Evolutionary conservation across 2,329 filamentous ascomycete species (phyloP).

Genomic region (Harringtonia aguacate): DNA sequence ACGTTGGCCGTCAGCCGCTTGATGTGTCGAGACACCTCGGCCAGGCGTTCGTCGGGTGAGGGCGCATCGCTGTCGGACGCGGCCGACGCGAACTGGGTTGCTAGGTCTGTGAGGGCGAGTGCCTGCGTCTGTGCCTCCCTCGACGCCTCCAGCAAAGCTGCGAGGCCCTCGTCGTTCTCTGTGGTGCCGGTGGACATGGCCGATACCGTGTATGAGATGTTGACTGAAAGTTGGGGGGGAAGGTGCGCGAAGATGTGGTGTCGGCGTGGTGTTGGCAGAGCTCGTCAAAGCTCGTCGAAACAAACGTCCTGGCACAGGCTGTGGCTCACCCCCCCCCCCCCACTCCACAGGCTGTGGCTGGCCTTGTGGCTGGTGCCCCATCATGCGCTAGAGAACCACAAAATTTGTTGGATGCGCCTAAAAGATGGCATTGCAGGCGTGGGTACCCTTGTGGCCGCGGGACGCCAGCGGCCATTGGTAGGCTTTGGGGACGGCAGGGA

Average conservation of each 20-base stretch:
- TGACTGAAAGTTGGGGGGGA: not conserved
- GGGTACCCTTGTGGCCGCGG: no score
- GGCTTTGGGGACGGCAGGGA: no score
- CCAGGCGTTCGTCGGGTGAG: slow-evolving; percentile 27
- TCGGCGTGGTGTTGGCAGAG: no score
- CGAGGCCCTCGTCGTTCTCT: slow-evolving; percentile 55
- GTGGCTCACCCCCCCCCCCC: no score
- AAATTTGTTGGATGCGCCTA: no score
- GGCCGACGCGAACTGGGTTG: slow-evolving; percentile 20
- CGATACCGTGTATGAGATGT: not conserved
- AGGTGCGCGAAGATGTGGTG: no score
- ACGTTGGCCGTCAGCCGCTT: slow-evolving; percentile 72
- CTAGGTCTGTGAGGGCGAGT: slow-evolving; percentile 48
- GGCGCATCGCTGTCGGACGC: slow-evolving; percentile 16
- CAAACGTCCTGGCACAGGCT: no score
- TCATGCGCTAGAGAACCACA: no score
- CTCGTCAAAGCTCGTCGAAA: no score
- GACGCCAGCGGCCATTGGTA: no score
- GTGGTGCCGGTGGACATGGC: slow-evolving; percentile 45
- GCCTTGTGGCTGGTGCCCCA: not conserved
- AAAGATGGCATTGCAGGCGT: no score
- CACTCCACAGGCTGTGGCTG: no score
- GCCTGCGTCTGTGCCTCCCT: slow-evolving; percentile 63
- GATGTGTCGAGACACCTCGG: slow-evolving; percentile 62
- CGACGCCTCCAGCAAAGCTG: slow-evolving; percentile 61